Evolutionary conservation across 2,329 filamentous ascomycete genomes (phyloP).

Genomic region (Exophiala dermatitidis): DNA sequence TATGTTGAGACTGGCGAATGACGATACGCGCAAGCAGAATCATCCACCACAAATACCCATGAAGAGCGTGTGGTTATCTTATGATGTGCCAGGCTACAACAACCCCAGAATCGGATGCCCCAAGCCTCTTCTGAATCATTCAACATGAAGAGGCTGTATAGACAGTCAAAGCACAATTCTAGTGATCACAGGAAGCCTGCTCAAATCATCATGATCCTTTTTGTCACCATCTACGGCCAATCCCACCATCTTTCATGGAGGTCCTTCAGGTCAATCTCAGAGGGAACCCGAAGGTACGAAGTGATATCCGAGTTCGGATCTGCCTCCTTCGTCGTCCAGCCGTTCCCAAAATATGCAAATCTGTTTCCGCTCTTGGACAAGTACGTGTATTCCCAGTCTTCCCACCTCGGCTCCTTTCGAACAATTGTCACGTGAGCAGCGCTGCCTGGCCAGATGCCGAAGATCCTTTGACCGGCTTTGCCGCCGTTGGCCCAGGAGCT

Average conservation of each 20-base stretch:
- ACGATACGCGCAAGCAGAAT: no score
- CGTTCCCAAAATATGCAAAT: constrained; percentile 20
- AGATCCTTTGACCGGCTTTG: constrained; percentile 15
- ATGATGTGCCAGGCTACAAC: no score
- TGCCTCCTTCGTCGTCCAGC: constrained; percentile 18
- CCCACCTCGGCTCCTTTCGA: constrained; percentile 20
- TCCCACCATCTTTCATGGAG: constrained; percentile 24
- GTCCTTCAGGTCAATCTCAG: constrained; percentile 14
- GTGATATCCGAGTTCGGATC: constrained; percentile 17
- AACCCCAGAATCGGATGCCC: no score
- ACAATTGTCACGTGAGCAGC: constrained; percentile 20
- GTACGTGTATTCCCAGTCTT: constrained; percentile 23
- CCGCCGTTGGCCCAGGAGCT: constrained; percentile 23
- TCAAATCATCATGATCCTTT: no score
- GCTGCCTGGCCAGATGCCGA: constrained; percentile 22
- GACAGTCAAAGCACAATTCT: no score
- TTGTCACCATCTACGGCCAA: background rate
- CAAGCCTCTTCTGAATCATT: no score
- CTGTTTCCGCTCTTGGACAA: constrained; percentile 12
- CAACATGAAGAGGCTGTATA: no score
- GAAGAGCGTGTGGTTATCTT: no score
- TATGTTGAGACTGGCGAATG: no score
- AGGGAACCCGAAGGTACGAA: constrained; percentile 15
- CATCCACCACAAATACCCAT: no score
- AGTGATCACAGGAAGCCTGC: no score